Evolutionary conservation across 179 eudicot genomes (phyloP), one percentile per base, ranked within the genome.

Genomic region (Spinacia oleracea): DNA sequence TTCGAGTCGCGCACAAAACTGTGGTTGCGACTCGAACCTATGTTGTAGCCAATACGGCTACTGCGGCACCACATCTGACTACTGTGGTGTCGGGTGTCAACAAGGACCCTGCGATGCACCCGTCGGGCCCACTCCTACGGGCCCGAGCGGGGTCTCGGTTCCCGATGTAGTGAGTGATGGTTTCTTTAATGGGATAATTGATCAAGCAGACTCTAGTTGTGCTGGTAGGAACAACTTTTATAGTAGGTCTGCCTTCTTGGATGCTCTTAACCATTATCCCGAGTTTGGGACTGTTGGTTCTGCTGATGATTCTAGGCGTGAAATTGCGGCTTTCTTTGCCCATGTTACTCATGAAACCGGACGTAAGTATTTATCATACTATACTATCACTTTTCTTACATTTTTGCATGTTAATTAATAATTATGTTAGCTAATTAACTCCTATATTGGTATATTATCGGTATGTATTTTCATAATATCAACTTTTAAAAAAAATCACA

Each of bases 281-380:
- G 14, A 83, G 66, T 83, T 80, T 27, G 85, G 85, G 0, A 80
- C 83, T 4, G 78, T 72, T 56, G 85, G 85, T 7, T 53, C 83
- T 3, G 0, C 63, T 27, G 85, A 83, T 72, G 85, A 83, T 72
- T 76, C 85, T 35, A 80, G 55, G 75, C 74, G 83, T 16, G 85
- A 83, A 67, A 80, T 83, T 9, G 83, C 85, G 4, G 83, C 83
- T 25, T 72, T 80, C 21, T 83, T 83, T 12, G 85, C 85, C 14
- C 85, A 83, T 68, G 20, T 83, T 38, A 83, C 85, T 9, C 85
- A 83, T 67, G 85, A 83, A 72, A 83, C 85, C 67, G 85, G 83
- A 80, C 83, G 85, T 83, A 83, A 83, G 85, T 64, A 27, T n/a
- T n/a, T n/a, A n/a, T n/a, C n/a, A n/a, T n/a, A n/a, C n/a, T n/a